phyloP scores from a whole-genome alignment of 306 rosid genomes.

The Castanea mollissima region DNA sequence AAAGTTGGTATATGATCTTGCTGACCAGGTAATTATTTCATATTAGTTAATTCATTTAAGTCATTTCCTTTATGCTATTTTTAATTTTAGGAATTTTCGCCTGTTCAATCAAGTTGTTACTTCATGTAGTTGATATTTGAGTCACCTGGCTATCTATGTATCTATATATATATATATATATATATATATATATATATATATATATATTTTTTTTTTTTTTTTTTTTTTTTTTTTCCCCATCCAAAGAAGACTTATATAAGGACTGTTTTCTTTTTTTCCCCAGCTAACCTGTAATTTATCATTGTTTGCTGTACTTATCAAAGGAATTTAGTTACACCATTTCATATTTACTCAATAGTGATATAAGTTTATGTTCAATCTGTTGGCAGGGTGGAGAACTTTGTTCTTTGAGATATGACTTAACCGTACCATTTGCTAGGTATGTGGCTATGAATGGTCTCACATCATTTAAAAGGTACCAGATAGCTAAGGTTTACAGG shows the following conservation, averaged over 20 bases:
- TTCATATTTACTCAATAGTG: background rate
- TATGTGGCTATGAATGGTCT: slow-evolving; percentile 87
- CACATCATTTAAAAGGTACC: slow-evolving; percentile 84
- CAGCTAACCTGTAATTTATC: background rate
- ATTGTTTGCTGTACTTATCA: background rate
- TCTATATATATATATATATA: too few relatives aligned
- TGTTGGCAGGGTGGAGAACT: slow-evolving; percentile 88
- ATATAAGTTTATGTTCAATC: background rate
- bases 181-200: too few relatives aligned
- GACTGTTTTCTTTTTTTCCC: background rate
- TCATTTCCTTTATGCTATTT: background rate
- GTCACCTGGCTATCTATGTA: background rate
- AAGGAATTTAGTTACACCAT: background rate
- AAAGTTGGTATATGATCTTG: slow-evolving; percentile 91
- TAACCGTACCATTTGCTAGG: slow-evolving; percentile 96
- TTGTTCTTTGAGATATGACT: slow-evolving; percentile 77
- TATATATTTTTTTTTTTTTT: background rate
- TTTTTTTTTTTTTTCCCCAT: background rate
- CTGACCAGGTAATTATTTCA: slow-evolving; percentile 79
- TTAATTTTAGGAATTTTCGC: background rate
- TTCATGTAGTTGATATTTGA: background rate
- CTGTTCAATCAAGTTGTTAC: background rate
- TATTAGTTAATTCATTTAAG: slow-evolving; percentile 12
- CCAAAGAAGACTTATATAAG: background rate
- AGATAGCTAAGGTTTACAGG: slow-evolving; percentile 93